Evolutionary conservation across 2,329 filamentous ascomycete species (phyloP), one percentile per base, ranked within the genome.

Genomic region (Pseudocercospora vitis): DNA sequence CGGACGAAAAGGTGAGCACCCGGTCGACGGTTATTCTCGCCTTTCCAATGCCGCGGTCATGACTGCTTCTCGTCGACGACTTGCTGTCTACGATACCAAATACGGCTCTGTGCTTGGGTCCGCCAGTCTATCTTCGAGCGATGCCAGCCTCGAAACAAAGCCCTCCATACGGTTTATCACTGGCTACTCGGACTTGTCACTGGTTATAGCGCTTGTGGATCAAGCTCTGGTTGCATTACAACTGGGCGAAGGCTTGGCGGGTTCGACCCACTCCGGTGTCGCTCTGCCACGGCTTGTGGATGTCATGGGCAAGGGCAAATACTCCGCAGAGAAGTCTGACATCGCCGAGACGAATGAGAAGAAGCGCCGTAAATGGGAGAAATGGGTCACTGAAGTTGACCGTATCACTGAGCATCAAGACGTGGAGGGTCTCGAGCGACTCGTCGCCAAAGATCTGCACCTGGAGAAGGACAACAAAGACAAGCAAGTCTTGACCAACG

Each of bases 191-290:
- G 85, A 85, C 52, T 76, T 87, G 44, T 84, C 87, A 46, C 73
- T 87, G 29, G 83, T 82, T 3, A 78, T 89, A 16, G 86, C 82
- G 2, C 72, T 91, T 5, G 71, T 79, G n/a, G 82, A 82, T 26
- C 79, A 81, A 37, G 78, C 82, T 39, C 73, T 92, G 26, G 75
- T 89, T 12, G 86, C 83, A 1, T 77, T 91, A 48, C 87, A 90
- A 49, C 63, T 77, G 12, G 66, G 65, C 32, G 55, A 65, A 11
- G 65, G 63, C 6, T 53, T 64, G 4, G 60, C 65, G 5, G 56
- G 66, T 7, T 65, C 68, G 5, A 76, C 74, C 56, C 67, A 71
- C 21, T 58, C 62, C n/a, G 73, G 67, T 59, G 62, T 63, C 3
- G 61, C 68, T 32, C 69, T 68, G 48, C 85, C 86, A 7, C 75